These are phyloP conservation scores for Sarcodon sp. DNA, from an alignment of 768 basidiomycete genomes.

Conservation along the genomic window DNA sequence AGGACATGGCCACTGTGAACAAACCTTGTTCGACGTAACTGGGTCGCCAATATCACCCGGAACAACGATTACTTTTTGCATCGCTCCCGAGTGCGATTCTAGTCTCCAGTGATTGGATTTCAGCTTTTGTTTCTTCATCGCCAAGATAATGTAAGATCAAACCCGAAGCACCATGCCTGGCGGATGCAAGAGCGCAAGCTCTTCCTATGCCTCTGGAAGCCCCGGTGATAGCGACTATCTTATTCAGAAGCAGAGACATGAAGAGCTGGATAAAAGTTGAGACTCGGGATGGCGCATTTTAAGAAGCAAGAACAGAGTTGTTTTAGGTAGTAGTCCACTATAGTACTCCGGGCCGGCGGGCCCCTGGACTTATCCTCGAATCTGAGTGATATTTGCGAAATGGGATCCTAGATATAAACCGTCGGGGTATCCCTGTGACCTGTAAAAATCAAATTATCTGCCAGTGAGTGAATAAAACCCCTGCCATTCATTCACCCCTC, in stretches of 20 bases:
- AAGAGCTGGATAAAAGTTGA: no score
- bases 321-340: no score
- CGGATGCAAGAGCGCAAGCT: slow-evolving; percentile 53
- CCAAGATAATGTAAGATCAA: slow-evolving; percentile 61
- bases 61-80: slow-evolving; percentile 31
- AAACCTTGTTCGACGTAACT: slow-evolving; percentile 40
- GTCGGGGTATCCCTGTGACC: no score
- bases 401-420: no score
- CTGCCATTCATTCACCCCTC: not conserved
- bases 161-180: slow-evolving; percentile 48
- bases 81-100: slow-evolving; percentile 26
- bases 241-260: slow-evolving; percentile 31
- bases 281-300: no score
- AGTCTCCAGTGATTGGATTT: slow-evolving; percentile 29
- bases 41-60: slow-evolving; percentile 55
- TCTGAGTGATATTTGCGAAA: no score
- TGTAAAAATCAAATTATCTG: no score
- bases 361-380: no score
- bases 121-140: slow-evolving; percentile 36
- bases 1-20: slow-evolving; percentile 2
- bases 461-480: no score
- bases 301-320: no score
- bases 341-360: no score
- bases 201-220: slow-evolving; percentile 66
- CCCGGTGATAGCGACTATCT: slow-evolving; percentile 61